Evolutionary conservation across 2,329 filamentous ascomycete species (phyloP), one percentile per base, ranked within the genome.

Genomic region (Knufia fluminis): DNA sequence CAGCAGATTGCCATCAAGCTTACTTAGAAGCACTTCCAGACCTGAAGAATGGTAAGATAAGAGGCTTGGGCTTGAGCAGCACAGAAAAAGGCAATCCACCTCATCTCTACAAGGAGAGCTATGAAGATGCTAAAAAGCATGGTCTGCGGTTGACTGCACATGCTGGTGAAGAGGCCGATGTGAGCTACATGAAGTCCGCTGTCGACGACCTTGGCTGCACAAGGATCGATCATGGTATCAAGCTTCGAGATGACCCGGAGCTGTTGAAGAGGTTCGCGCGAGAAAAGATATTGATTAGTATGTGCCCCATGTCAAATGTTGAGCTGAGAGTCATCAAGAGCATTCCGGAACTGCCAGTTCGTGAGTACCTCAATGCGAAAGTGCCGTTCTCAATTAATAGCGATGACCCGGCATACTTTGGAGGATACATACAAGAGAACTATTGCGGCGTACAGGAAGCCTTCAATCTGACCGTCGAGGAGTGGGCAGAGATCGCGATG

Each of bases 351-450:
- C 68, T 83, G 28, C 83, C 84, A 0, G 73, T 87, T 52, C 71
- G 79, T 12, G 69, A 67, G 46, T 82, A 86, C 57, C 64, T 87
- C 17, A 76, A 84, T 35, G 69, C 69, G 4, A 79, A 80, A 0
- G 78, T 87, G 33, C 73, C 69, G 53, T 86, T 87, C 64, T 83
- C 78, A 49, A 78, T 88, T 62, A 87, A 87, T 65, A 83, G 79
- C 56, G 83, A 87, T 60, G 82, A 86, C 61, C 83, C 83, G 52
- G 82, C 81, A 9, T 86, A 86, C 61, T 89, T 90, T 67, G 83
- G 83, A 2, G 82, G 79, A 0, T 88, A 87, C 64, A 78, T 89
- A 47, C 68, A 85, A 46, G 82, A 85, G 58, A 88, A 88, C 57
- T 89, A 84, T 66, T 83, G 79, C 58, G 82, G 81, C 1, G 82